Conservation (phyloP, 352 stramenopile species). For the Phytophthora fragariaefolia region DNA sequence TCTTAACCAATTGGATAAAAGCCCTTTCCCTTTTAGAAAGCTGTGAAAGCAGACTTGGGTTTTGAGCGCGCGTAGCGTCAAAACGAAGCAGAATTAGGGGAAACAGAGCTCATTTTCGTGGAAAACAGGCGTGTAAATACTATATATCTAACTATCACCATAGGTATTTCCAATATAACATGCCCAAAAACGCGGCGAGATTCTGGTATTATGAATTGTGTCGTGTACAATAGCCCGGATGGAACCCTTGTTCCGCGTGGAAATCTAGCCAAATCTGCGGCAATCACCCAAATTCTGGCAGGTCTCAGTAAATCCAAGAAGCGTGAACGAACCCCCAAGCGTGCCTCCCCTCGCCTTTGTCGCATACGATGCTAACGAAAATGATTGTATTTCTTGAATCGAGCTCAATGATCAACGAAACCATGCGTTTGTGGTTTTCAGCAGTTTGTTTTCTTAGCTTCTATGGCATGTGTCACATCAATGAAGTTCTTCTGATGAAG, state of each 20-base stretch:
- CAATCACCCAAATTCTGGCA: constrained; percentile 14
- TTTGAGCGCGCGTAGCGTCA: too few relatives aligned
- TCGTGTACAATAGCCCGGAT: too few relatives aligned
- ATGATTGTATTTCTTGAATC: constrained; percentile 12
- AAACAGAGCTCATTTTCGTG: too few relatives aligned
- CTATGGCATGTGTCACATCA: constrained; percentile 40
- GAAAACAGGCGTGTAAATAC: too few relatives aligned
- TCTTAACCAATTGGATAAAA: too few relatives aligned
- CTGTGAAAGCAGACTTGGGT: too few relatives aligned
- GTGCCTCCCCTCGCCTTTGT: constrained; percentile 13
- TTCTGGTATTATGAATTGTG: too few relatives aligned
- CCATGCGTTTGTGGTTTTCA: constrained; percentile 23
- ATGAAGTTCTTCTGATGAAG: constrained; percentile 15
- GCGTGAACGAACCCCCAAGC: constrained; percentile 8
- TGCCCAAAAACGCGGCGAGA: too few relatives aligned
- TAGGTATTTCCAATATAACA: too few relatives aligned
- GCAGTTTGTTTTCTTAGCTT: constrained; percentile 16
- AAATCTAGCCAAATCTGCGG: not conserved
- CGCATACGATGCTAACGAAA: constrained; percentile 3
- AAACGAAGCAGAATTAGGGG: too few relatives aligned
- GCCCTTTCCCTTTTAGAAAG: too few relatives aligned
- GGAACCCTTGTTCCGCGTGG: constrained; percentile 3
- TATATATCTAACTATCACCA: too few relatives aligned
- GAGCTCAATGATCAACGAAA: constrained; percentile 23
- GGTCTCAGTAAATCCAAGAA: constrained; percentile 19